Evolutionary conservation across 176 grass and related monocot genomes (phyloP).

Genomic region (Hsuehochloa calcarea): DNA sequence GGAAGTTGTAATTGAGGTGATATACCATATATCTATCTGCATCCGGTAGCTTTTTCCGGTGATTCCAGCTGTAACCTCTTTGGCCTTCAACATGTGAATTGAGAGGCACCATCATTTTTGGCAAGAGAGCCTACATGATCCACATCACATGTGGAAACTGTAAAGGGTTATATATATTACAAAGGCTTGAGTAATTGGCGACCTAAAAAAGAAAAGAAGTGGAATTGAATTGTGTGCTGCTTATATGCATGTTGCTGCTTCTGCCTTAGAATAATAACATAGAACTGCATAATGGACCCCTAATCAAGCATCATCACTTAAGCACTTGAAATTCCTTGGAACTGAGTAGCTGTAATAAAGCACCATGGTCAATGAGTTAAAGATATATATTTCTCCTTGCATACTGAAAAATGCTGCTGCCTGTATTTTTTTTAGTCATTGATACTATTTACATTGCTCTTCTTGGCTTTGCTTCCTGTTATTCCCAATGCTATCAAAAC

Average conservation of each 20-base stretch:
- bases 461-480: background rate
- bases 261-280: background rate
- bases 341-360: background rate
- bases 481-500: background rate
- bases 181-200: background rate
- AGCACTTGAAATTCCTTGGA: background rate
- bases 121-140: background rate
- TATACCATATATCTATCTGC: background rate
- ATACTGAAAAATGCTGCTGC: no score
- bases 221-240: background rate
- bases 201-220: background rate
- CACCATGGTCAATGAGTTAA: background rate
- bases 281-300: background rate
- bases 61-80: background rate
- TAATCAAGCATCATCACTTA: background rate
- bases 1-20: constrained; percentile 90
- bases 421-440: no score
- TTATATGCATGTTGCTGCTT: background rate
- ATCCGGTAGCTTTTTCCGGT: background rate
- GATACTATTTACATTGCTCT: background rate
- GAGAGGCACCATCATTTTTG: background rate
- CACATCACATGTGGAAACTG: background rate
- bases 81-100: background rate
- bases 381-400: background rate
- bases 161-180: constrained; percentile 2